Conservation (phyloP, 306 rosid species). For the Canavalia gladiata region DNA sequence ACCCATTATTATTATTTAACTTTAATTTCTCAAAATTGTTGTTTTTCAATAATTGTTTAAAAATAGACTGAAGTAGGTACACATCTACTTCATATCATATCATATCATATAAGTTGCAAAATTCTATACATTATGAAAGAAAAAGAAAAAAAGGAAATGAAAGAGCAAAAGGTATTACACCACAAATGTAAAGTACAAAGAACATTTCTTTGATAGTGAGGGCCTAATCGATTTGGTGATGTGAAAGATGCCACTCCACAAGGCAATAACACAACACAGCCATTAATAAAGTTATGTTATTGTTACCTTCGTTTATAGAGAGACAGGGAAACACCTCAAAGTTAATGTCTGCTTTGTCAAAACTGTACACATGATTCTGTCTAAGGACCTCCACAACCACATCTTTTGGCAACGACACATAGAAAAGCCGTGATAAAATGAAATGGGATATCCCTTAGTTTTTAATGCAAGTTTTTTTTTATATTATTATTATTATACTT, state of each 20-base stretch:
- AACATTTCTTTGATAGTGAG: background rate
- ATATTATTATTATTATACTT: background rate
- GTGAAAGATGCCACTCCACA: conserved; percentile 6
- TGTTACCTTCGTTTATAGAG: background rate
- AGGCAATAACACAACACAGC: conserved; percentile 5
- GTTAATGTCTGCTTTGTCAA: conserved; percentile 30
- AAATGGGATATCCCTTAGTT: conserved; percentile 1
- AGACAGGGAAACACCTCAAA: conserved; percentile 39
- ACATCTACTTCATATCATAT: background rate
- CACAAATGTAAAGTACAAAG: conserved; percentile 19
- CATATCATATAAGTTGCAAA: background rate
- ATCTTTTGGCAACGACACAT: conserved; percentile 18
- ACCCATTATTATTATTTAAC: too few relatives aligned
- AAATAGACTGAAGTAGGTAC: too few relatives aligned
- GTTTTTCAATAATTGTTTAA: too few relatives aligned
- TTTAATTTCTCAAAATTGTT: too few relatives aligned
- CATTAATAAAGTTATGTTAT: conserved; percentile 10
- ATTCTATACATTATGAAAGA: background rate
- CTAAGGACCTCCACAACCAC: background rate
- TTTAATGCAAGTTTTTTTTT: conserved; percentile 3
- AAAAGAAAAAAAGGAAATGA: background rate
- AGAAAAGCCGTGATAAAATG: background rate
- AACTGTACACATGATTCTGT: conserved; percentile 47
- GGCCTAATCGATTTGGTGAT: conserved; percentile 24
- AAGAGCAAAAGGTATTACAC: background rate